These are phyloP conservation scores for Colletotrichum sp. DNA, from an alignment of 2,329 filamentous ascomycete species.

Conservation along the genomic window DNA sequence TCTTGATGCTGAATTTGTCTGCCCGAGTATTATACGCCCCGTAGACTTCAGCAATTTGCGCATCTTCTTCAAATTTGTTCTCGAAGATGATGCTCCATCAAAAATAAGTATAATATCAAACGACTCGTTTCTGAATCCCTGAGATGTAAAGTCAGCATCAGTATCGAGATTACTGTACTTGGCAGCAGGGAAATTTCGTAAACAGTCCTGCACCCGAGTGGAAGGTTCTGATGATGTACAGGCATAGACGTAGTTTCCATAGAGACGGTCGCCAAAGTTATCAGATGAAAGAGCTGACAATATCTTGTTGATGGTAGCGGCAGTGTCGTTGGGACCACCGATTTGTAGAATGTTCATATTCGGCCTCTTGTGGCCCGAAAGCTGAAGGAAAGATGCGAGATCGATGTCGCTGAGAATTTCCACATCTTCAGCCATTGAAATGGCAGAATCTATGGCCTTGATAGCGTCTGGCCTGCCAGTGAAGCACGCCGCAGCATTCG, in stretches of 20 bases:
- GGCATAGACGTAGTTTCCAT: slow-evolving; percentile 29
- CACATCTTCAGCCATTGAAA: background rate
- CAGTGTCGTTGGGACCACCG: background rate
- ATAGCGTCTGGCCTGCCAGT: background rate
- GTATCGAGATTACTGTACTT: slow-evolving; percentile 27
- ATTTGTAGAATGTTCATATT: slow-evolving; percentile 12
- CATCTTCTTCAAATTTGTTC: background rate
- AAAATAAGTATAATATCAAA: slow-evolving; percentile 33
- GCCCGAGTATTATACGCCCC: background rate
- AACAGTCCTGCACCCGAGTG: background rate
- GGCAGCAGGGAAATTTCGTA: background rate
- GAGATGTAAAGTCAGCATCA: slow-evolving; percentile 29
- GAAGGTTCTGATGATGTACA: slow-evolving; percentile 25
- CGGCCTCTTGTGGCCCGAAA: slow-evolving; percentile 28
- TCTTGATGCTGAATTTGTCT: background rate
- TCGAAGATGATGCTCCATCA: background rate
- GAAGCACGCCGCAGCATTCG: background rate
- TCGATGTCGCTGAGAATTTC: background rate
- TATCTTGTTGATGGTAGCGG: background rate
- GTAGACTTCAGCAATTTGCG: slow-evolving; percentile 1
- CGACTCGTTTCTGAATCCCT: background rate
- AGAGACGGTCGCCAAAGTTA: background rate
- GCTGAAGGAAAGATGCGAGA: background rate
- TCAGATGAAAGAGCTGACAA: background rate
- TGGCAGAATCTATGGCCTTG: background rate